Evolutionary conservation across 495 filamentous ascomycete species (phyloP), one percentile per base, ranked within the genome.

Genomic region (Durotheca rogersii): DNA sequence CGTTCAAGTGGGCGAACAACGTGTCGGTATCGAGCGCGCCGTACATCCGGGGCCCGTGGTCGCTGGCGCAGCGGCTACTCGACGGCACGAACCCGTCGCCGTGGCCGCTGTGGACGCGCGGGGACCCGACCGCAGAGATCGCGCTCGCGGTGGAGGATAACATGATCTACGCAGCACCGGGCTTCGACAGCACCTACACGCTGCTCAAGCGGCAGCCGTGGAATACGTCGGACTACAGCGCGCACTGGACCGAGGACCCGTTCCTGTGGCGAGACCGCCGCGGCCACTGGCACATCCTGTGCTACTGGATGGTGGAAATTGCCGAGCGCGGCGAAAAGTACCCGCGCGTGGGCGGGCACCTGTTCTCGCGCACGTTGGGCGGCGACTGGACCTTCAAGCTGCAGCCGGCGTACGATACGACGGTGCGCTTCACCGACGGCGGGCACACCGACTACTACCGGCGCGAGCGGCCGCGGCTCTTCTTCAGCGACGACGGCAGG

Each of bases 241-340:
- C 36, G 21, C 51, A 48, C 38, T 55, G 51, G 36, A 66, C 61
- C 20, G 68, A 75, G 46, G 69, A 73, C 46, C 68, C 64, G 10
- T 73, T 72, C 25, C 41, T 73, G 7, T 72, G 72, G 72, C 63
- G 57, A 1, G 70, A 73, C 29, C 69, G 66, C 43, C 60, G 69
- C 10, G 70, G 70, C 3, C 57, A 71, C 46, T 75, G 64, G 51
- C 69, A 73, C 49, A 57, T 70, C 16, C 53, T 75, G 1, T 53
- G 61, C 6, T 69, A 73, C 42, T 65, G 50, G 43, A 58, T 61
- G 23, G 47, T 72, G 14, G 65, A 71, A n/a, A 54, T 71, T 25
- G 66, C 65, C 6, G 53, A 63, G 5, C 55, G 55, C 1, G 52
- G 64, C n/a, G 62, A 61, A 23, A 60, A 64, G 47, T 69, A 67